Conservation (phyloP, 2,329 filamentous ascomycete genomes). For the Fusarium heterosporum region DNA sequence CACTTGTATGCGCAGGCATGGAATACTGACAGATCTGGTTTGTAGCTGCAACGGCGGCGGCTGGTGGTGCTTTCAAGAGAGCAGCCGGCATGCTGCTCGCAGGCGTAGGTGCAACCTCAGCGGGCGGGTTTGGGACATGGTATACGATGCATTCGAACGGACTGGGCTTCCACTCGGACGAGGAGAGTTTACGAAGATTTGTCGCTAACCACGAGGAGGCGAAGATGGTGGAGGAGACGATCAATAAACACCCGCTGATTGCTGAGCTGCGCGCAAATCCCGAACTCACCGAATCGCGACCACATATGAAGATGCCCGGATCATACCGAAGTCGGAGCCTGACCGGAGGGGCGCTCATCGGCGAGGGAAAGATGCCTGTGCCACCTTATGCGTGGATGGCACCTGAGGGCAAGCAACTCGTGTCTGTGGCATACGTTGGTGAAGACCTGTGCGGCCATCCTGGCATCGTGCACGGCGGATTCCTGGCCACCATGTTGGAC, state of each 20-base stretch:
- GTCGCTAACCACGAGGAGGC: constrained; percentile 64
- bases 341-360: constrained; percentile 82
- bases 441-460: constrained; percentile 87
- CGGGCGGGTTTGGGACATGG: constrained; percentile 53
- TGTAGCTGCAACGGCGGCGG: constrained; percentile 26
- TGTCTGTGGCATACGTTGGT: constrained; percentile 82
- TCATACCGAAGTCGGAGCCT: constrained; percentile 78
- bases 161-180: constrained; percentile 65
- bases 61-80: constrained; percentile 41
- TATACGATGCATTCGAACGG: constrained; percentile 51
- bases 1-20: constrained; percentile 19
- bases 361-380: constrained; percentile 79
- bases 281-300: constrained; percentile 79
- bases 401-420: constrained; percentile 73
- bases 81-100: constrained; percentile 45
- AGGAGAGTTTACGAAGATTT: constrained; percentile 78
- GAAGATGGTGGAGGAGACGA: constrained; percentile 75
- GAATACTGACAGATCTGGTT: constrained; percentile 24
- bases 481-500: constrained; percentile 92
- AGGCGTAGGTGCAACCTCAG: constrained; percentile 48
- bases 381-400: constrained; percentile 85
- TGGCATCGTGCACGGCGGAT: constrained; percentile 88
- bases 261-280: constrained; percentile 73
- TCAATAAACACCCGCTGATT: constrained; percentile 81
- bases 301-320: constrained; percentile 86